Base-by-base conservation (phyloP, 352 stramenopile species). In the Achlya hypogyna region DNA sequence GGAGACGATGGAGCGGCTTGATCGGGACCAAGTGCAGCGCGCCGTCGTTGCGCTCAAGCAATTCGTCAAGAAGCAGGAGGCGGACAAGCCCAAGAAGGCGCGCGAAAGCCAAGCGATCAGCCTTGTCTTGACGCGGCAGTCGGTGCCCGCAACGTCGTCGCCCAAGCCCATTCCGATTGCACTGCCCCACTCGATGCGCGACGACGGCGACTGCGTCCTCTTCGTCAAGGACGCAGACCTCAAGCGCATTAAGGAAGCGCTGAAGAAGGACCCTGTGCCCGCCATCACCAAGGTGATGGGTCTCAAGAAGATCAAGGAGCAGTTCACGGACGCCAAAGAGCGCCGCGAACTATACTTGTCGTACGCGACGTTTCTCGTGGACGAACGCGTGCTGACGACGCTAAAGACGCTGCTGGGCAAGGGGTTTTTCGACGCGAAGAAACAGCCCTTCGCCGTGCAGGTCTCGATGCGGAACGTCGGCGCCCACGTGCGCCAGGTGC, bases 171-270 rank as follows among this genome's bases (percentile, higher is more conserved):
- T 90, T 51, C 72, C 74, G 53, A 86, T 90, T 54, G 73, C 77
- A 18, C 53, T 91, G 31, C 79, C 80, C 4, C 76, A 89, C 59
- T 75, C 78, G 52, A 54, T 89, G 25, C 72, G 63, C 28, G 70
- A 75, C 45, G 78, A 74, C 35, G 38, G 38, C 38, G 38, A 45
- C 38, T 10, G 12, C 2, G 72, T 71, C 49, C 65, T 91, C 32
- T 79, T 91, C 53, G 82, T 91, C 38, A 91, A 91, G 71, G 81
- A 88, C 70, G 71, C 78, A 6, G 84, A 93, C 78, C 90, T 90
- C 75, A 76, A 84, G 60, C 77, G 81, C 54, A 87, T 91, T 69
- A 91, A 89, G 68, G 76, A 82, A 40, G 75, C 75, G 49, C 68
- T 93, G 47, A 73, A 63, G 6, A 71, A 78, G 28, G 73, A 86